These are phyloP conservation scores for Fusarium ramigenum DNA, from an alignment of 2,329 filamentous ascomycete genomes.

Conservation along the genomic window DNA sequence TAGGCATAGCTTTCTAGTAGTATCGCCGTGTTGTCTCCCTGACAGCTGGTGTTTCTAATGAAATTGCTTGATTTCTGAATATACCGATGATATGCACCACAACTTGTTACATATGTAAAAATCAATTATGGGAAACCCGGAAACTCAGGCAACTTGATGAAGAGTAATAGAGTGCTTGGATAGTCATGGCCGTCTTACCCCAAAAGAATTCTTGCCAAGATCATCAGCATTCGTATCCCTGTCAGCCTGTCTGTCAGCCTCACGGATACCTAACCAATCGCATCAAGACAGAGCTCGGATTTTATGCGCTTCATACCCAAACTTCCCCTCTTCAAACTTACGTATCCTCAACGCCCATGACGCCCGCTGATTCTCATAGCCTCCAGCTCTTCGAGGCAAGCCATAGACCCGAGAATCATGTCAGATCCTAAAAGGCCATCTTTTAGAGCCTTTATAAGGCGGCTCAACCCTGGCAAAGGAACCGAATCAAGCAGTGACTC, in stretches of 20 bases:
- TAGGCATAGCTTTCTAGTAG: background rate
- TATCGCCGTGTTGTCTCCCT: background rate
- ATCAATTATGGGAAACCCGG: rapidly evolving
- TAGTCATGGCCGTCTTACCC: background rate
- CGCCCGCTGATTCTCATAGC: rapidly evolving
- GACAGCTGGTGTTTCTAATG: background rate
- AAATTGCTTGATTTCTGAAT: background rate
- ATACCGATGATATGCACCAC: rapidly evolving
- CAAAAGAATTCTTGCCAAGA: background rate
- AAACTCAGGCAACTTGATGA: rapidly evolving
- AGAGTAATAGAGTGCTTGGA: background rate
- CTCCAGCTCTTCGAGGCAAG: background rate
- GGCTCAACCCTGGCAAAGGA: too few species aligned
- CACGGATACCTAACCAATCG: background rate
- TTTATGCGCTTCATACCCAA: too few species aligned
- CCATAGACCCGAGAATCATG: background rate
- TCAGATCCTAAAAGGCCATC: too few species aligned
- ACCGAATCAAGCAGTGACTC: too few species aligned
- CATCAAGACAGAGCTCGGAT: too few species aligned
- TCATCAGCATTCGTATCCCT: background rate
- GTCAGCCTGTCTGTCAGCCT: background rate
- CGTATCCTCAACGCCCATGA: rapidly evolving
- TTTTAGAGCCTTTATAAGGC: too few species aligned
- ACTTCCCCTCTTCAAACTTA: background rate
- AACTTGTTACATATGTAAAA: rapidly evolving